These are phyloP conservation scores for Inga leiocalycina DNA, from an alignment of 306 rosid genomes.

Conservation along the genomic window DNA sequence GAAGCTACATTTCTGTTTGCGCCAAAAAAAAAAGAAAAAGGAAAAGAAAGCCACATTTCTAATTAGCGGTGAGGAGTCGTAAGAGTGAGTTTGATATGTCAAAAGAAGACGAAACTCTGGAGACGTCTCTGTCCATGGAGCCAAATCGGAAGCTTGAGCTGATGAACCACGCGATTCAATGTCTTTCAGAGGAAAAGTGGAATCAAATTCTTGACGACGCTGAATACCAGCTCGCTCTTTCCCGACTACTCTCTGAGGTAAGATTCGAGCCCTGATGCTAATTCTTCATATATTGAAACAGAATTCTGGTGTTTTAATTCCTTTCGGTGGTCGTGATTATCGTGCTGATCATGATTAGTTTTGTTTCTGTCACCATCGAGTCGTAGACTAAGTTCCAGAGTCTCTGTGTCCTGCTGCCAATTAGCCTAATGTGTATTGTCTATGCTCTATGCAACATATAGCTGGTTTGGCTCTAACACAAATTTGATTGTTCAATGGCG, in stretches of 20 bases:
- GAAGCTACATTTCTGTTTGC: too few species aligned
- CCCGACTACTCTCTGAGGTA: conserved; percentile 70
- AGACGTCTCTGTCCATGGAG: conserved; percentile 44
- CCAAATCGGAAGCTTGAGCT: conserved; percentile 56
- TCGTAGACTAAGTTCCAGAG: background rate
- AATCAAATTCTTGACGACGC: conserved; percentile 33
- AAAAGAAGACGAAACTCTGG: background rate
- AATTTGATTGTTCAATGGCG: background rate
- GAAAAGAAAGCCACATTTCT: too few species aligned
- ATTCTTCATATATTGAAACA: background rate
- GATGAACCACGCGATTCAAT: conserved; percentile 60
- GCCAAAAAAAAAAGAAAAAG: too few species aligned
- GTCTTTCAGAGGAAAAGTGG: conserved; percentile 49
- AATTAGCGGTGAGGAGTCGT: background rate
- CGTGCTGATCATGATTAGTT: background rate
- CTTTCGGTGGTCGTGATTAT: background rate
- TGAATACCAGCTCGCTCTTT: conserved; percentile 52
- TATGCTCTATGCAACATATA: background rate
- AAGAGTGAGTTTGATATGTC: background rate
- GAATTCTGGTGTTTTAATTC: background rate
- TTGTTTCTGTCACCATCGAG: background rate
- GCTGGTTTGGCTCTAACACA: background rate
- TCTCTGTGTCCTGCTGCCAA: background rate
- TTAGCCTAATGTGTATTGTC: background rate
- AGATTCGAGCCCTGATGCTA: background rate